Evolutionary conservation across 345 rosid species (phyloP).

Genomic region (Reutealis trisperma): DNA sequence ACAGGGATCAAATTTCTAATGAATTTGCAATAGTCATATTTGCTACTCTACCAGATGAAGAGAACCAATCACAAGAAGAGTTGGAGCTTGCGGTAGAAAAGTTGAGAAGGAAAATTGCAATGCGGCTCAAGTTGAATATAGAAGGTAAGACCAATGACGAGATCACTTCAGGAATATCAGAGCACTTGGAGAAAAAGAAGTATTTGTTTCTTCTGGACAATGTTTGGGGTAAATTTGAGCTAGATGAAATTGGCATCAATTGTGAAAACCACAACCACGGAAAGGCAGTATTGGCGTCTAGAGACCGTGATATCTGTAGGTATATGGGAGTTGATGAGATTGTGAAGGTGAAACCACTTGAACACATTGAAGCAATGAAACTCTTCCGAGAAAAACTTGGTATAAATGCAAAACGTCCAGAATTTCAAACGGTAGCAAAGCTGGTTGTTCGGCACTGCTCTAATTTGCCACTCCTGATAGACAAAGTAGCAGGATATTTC

Average conservation of each 20-base stretch:
- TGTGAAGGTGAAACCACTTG: slow-evolving; percentile 18
- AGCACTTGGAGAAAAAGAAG: slow-evolving; percentile 24
- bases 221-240: neutral
- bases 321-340: slow-evolving; percentile 20
- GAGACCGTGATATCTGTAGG: slow-evolving; percentile 16
- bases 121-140: slow-evolving; percentile 19
- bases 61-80: neutral
- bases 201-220: slow-evolving; percentile 42
- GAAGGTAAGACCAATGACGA: neutral
- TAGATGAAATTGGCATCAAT: slow-evolving; percentile 26
- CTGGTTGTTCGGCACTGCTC: slow-evolving; percentile 23
- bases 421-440: slow-evolving; percentile 20
- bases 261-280: slow-evolving; percentile 6
- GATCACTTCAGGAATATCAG: slow-evolving; percentile 23
- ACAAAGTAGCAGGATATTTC: slow-evolving; percentile 29
- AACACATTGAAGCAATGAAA: slow-evolving; percentile 25
- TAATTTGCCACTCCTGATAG: slow-evolving; percentile 26
- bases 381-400: slow-evolving; percentile 27
- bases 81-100: too few species aligned
- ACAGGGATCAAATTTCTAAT: slow-evolving; percentile 17
- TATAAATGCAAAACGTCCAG: neutral
- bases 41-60: slow-evolving; percentile 14
- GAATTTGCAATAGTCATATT: slow-evolving; percentile 36
- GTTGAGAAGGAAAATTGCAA: slow-evolving; percentile 22
- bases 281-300: slow-evolving; percentile 32